A percentile compares a stretch with the other conserved stretches of the same genome.
Evolutionary conservation across 2,329 filamentous ascomycete genomes (phyloP).

Genomic region (Fusarium proliferatum): DNA sequence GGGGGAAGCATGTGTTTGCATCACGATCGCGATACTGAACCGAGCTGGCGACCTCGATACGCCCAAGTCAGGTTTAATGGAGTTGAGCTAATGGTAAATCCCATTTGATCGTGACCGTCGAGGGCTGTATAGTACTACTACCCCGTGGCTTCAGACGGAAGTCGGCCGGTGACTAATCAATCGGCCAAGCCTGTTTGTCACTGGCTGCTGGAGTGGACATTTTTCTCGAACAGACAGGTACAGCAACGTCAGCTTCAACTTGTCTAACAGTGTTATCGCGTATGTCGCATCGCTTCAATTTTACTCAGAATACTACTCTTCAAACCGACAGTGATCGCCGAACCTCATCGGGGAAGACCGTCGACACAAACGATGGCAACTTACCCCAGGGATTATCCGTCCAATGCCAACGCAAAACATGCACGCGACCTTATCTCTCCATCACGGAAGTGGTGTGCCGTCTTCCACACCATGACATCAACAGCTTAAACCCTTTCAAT

Average conservation of each 20-base stretch:
- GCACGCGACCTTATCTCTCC: conserved; percentile 31
- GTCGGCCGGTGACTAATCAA: conserved; percentile 4
- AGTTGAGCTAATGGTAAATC: neutral
- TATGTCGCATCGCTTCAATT: neutral
- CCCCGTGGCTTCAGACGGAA: neutral
- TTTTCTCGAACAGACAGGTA: neutral
- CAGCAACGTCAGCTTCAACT: neutral
- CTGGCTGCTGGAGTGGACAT: neutral
- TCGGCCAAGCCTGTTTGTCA: neutral
- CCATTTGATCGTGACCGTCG: neutral
- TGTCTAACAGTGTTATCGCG: neutral
- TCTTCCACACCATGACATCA: conserved; percentile 35
- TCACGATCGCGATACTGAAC: neutral
- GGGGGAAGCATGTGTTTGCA: neutral
- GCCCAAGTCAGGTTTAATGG: neutral
- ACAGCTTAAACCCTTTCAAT: conserved; percentile 18
- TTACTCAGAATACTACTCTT: neutral
- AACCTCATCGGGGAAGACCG: conserved; percentile 4
- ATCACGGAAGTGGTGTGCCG: conserved; percentile 29
- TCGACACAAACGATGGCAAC: neutral
- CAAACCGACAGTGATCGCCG: neutral
- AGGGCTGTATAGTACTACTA: neutral
- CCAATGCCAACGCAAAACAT: conserved; percentile 4
- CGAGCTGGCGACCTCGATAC: no score
- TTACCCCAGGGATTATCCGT: neutral